Percentiles rank a stretch among this genome's conserved stretches.
Evolutionary conservation across 2,329 filamentous ascomycete species (phyloP).

Genomic region (Colletotrichum limetticola): DNA sequence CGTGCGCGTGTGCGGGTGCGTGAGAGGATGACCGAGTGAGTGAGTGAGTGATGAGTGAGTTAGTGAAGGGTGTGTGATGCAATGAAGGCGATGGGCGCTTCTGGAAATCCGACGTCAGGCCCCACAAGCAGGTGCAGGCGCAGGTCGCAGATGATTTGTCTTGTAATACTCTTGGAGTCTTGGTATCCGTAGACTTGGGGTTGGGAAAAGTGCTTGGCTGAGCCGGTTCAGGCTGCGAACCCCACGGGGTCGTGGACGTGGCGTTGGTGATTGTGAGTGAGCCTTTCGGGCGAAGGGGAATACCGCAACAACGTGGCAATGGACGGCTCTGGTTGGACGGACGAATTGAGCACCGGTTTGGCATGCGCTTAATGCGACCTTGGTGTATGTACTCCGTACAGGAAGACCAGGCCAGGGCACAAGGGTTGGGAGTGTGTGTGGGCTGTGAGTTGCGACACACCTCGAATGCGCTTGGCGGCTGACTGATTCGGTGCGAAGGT

Average conservation of each 20-base stretch:
- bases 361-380: slow-evolving; percentile 36
- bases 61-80: slow-evolving; percentile 24
- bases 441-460: slow-evolving; percentile 10
- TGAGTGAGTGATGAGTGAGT: background rate
- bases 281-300: slow-evolving; percentile 40
- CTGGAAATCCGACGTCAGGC: slow-evolving; percentile 30
- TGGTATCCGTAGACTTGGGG: background rate
- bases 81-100: slow-evolving; percentile 26
- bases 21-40: background rate
- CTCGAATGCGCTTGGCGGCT: slow-evolving; percentile 26
- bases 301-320: slow-evolving; percentile 30
- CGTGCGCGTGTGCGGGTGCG: background rate
- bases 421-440: background rate
- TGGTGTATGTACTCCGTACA: background rate
- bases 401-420: background rate
- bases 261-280: background rate
- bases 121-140: background rate
- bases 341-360: slow-evolving; percentile 11
- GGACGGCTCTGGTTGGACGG: slow-evolving; percentile 37
- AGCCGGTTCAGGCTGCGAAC: slow-evolving; percentile 22
- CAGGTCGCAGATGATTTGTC: background rate
- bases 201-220: slow-evolving; percentile 6
- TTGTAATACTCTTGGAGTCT: background rate
- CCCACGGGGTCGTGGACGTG: slow-evolving; percentile 25
- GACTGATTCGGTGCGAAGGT: slow-evolving; percentile 8